Base-by-base conservation (phyloP, 2,329 filamentous ascomycete genomes). In the Epichloe typhina region DNA sequence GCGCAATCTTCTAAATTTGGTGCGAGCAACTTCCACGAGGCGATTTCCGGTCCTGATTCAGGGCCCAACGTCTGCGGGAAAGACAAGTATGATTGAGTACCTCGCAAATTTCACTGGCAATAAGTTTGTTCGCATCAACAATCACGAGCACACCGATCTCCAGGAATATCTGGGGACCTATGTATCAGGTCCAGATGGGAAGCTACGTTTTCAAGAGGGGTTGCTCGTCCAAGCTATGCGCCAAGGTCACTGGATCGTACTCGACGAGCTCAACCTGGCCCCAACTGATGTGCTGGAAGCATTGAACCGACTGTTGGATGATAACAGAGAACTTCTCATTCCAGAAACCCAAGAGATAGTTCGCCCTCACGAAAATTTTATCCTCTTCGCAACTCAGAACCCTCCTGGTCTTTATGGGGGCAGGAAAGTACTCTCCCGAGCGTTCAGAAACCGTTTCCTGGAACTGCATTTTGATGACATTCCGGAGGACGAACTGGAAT, bases 61-160 rank as follows among this genome's bases (percentile, higher is more conserved):
- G 66, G 93, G 93, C 3, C 93, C 94, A 12, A 99, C 93, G 0
- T 98, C 94, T 5, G 87, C 91, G 12, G 93, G 93, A 56, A 99
- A 99, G 69, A 99, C 93, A 0, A 97, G 91, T 67, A 98, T 99
- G 93, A 95, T 98, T 41, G 91, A 97, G 67, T 96, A 95, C 64
- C 76, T 99, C 38, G 91, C 94, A n/a, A 93, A 95, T 61, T 85
- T 87, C 50, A 97, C 89, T 33, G 93, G 94, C 3, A 95, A 99
- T 64, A 93, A 87, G 62, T 98, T 97, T 62, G 89, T 98, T 42
- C 82, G 93, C 53, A 98, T 99, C 73, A 99, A 99, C 70, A 99
- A 99, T 59, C 93, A 99, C 67, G 94, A 99, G 63, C 93, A 98
- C 62, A 98, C 93, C 0, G 93, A 99, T 65, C 72, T 99, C 38